Conservation (phyloP, 2,329 filamentous ascomycete species). For the Epichloe sp. region DNA sequence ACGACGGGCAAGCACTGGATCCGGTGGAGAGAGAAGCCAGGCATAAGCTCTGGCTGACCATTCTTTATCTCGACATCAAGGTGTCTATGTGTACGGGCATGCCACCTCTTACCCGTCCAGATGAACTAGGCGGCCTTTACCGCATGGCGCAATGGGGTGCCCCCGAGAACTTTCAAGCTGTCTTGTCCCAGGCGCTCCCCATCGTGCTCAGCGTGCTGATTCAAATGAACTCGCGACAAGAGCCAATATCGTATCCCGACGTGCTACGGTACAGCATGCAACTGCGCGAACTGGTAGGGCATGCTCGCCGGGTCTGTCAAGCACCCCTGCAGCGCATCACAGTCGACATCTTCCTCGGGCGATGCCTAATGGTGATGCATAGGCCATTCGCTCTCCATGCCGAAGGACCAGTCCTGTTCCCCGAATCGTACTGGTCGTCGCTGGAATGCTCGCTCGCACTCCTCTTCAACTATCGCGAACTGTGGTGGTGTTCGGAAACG, state of each 20-base stretch:
- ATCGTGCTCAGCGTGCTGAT: conserved; percentile 18
- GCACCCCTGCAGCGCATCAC: conserved; percentile 20
- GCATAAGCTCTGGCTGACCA: conserved; percentile 22
- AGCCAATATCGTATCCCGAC: conserved; percentile 19
- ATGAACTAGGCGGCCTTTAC: conserved; percentile 17
- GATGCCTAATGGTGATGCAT: conserved; percentile 24
- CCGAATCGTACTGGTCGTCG: conserved; percentile 24
- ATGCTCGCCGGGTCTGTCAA: conserved; percentile 16
- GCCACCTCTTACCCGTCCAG: conserved; percentile 20
- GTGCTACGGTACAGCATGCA: conserved; percentile 20
- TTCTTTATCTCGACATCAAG: conserved; percentile 23
- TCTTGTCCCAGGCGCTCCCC: conserved; percentile 19
- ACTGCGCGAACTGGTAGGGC: conserved; percentile 20
- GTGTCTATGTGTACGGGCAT: conserved; percentile 22
- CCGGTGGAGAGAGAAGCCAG: conserved; percentile 15
- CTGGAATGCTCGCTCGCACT: conserved; percentile 23
- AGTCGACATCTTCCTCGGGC: conserved; percentile 21
- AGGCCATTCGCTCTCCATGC: conserved; percentile 22
- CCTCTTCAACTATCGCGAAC: conserved; percentile 22
- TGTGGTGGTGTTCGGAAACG: conserved; percentile 17
- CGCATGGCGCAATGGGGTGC: conserved; percentile 14
- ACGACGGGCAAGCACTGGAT: conserved; percentile 12
- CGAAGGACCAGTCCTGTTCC: conserved; percentile 19
- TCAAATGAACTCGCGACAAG: conserved; percentile 19
- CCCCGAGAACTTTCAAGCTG: conserved; percentile 18